A percentile compares a stretch with the other conserved stretches of the same genome.
Conservation (phyloP, 2,329 filamentous ascomycete genomes). For the Diaporthe batatas region DNA sequence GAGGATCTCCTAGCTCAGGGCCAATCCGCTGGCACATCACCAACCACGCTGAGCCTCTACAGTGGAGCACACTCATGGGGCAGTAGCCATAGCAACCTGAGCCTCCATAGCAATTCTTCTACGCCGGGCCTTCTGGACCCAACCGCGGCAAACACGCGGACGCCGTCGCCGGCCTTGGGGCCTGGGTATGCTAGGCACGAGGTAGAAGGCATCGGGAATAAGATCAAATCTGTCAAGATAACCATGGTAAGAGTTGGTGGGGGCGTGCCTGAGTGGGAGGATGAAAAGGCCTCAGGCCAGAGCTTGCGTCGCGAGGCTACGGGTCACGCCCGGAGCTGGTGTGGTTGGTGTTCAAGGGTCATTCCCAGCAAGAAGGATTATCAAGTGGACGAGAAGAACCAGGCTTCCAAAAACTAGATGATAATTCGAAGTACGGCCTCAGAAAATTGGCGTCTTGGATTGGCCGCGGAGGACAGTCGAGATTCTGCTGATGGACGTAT, state of each 20-base stretch:
- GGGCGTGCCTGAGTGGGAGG: constrained; percentile 87
- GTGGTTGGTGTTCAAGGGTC: constrained; percentile 88
- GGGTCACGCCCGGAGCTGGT: constrained; percentile 83
- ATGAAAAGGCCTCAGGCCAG: constrained; percentile 75
- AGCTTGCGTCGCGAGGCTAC: constrained; percentile 79
- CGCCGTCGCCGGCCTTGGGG: constrained; percentile 65
- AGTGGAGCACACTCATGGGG: constrained; percentile 42
- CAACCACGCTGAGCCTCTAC: constrained; percentile 39
- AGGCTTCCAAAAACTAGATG: neutral
- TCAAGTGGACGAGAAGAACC: constrained; percentile 44
- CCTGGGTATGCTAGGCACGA: constrained; percentile 88
- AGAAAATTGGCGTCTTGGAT: neutral
- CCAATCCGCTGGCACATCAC: constrained; percentile 30
- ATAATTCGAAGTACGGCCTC: constrained; percentile 3
- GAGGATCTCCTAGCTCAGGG: constrained; percentile 44
- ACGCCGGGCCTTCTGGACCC: constrained; percentile 47
- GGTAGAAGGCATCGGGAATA: constrained; percentile 90
- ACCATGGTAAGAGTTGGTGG: constrained; percentile 85
- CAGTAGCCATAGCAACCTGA: constrained; percentile 41
- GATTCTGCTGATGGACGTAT: neutral
- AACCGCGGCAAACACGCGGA: constrained; percentile 52
- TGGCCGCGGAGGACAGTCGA: neutral
- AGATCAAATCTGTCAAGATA: constrained; percentile 89
- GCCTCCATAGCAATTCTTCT: constrained; percentile 40
- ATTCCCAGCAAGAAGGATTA: constrained; percentile 70